A percentile compares a stretch with the other conserved stretches of the same genome.
phyloP scores from a whole-genome alignment of 106 monocot species.

The Posidonia australis region DNA sequence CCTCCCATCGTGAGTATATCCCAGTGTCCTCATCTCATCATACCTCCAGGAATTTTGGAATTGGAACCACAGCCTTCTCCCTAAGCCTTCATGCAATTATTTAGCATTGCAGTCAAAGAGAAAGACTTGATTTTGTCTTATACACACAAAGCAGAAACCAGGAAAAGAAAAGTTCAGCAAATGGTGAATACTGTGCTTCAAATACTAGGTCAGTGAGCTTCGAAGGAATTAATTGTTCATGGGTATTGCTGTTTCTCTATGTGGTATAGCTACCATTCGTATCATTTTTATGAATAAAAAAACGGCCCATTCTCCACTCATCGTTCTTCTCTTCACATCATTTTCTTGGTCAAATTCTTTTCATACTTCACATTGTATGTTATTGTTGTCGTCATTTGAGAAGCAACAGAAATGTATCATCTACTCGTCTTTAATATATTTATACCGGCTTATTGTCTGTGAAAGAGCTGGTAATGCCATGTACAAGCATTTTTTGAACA shows the following conservation, averaged over 20 bases:
- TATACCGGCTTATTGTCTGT: too few species aligned
- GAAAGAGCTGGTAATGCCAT: too few species aligned
- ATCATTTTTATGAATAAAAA: background rate
- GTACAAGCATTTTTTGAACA: too few species aligned
- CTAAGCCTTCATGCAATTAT: background rate
- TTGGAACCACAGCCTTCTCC: too few species aligned
- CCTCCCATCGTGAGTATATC: too few species aligned
- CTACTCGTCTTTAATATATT: too few species aligned
- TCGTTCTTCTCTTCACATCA: background rate
- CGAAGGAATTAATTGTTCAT: background rate
- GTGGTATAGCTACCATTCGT: background rate
- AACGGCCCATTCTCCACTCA: background rate
- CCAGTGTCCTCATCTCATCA: too few species aligned
- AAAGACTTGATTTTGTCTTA: background rate
- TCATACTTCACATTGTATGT: too few species aligned
- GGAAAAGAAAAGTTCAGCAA: background rate
- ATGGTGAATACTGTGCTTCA: background rate
- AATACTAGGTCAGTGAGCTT: background rate
- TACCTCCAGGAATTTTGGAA: too few species aligned
- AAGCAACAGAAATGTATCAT: too few species aligned
- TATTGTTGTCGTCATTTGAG: too few species aligned
- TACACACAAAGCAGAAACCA: background rate
- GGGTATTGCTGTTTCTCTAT: background rate
- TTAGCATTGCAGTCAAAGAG: background rate
- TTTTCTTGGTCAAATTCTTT: too few species aligned